phyloP scores from a whole-genome alignment of 129 eudicot genomes.

The Flaveria linearis region DNA sequence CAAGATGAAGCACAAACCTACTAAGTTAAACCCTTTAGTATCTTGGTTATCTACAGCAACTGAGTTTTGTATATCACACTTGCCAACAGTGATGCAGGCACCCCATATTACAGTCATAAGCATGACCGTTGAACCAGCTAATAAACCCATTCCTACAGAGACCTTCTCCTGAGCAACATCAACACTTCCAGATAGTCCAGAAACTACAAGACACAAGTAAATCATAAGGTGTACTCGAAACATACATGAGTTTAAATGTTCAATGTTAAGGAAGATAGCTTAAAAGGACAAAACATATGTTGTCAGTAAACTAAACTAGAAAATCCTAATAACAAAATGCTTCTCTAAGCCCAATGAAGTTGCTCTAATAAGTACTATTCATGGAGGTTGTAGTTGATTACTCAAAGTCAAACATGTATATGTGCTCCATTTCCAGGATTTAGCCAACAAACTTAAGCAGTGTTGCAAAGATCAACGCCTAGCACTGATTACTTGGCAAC shows the following conservation, averaged over 20 bases:
- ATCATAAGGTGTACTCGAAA: not conserved
- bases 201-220: conserved; percentile 49
- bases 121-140: conserved; percentile 95
- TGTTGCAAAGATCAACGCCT: too few species aligned
- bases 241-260: not conserved
- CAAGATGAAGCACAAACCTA: conserved; percentile 38
- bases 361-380: too few species aligned
- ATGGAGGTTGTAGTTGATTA: too few species aligned
- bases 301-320: too few species aligned
- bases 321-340: too few species aligned
- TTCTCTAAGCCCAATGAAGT: too few species aligned
- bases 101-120: conserved; percentile 90
- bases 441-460: too few species aligned
- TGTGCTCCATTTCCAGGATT: too few species aligned
- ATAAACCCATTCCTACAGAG: conserved; percentile 92
- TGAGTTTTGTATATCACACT: conserved; percentile 62
- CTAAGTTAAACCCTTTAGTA: conserved; percentile 62
- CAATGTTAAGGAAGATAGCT: not conserved
- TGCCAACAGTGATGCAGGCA: conserved; percentile 75
- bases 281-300: too few species aligned
- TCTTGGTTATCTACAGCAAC: conserved; percentile 59
- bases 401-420: too few species aligned
- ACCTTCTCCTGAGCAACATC: conserved; percentile 87
- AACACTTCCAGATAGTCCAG: conserved; percentile 83
- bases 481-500: too few species aligned